Evolutionary conservation across 148 eudicot species (phyloP), one percentile per base, ranked within the genome.

Genomic region (Camellia japonica): DNA sequence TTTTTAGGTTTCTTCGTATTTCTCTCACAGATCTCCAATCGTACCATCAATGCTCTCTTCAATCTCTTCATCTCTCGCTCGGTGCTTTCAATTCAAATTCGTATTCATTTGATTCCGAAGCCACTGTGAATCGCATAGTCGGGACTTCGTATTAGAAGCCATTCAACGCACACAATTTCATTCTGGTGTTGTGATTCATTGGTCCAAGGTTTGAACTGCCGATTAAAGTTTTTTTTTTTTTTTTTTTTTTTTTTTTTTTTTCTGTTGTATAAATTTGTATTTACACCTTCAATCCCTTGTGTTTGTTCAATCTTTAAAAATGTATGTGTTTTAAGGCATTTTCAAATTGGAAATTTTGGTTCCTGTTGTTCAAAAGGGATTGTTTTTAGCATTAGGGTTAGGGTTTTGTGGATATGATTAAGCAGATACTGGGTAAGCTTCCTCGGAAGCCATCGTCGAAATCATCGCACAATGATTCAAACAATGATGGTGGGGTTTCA

Each of bases 371-470:
- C 23, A 42, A 38, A 20, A 20, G 81, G 65, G 70, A 68, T 41
- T 47, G 73, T 78, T 0, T 67, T 74, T 15, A 43, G 72, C 54
- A 65, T 60, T 80, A 71, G 70, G 83, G 58, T 75, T 81, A 78
- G 67, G 78, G 66, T 49, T 73, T 80, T 6, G 71, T 65, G 73
- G 82, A 82, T 79, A 88, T 88, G 91, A 80, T 88, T 82, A 88
- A 86, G 59, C 84, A 86, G 80, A 88, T 86, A 71, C 61, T 88
- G 2, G 83, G 86, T 67, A 88, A 83, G 85, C 84, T 85, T 80
- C 87, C 88, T 46, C 71, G 79, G 46, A 86, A 86, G 86, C 59
- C 79, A 18, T 81, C 87, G 6, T 84, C 84, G 7, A 85, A 79
- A 76, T 82, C 84, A 0, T 70, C 82, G 14, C 74, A 85, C 20